phyloP scores from a whole-genome alignment of 2,329 filamentous ascomycete genomes.

The Colletotrichum lupini region DNA sequence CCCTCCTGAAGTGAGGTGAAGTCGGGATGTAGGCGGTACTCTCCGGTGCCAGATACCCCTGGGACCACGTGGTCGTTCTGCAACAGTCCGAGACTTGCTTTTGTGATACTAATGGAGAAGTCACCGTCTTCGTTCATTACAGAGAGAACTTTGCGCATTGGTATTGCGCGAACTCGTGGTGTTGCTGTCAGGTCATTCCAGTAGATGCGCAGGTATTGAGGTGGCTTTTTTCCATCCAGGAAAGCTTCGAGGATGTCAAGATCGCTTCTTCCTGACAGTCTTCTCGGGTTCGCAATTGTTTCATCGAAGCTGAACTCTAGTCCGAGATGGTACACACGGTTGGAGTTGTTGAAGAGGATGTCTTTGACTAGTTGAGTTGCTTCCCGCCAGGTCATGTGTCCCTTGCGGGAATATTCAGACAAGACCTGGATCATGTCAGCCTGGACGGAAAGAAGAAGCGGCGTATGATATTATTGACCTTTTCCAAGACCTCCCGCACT shows the following conservation, averaged over 20 bases:
- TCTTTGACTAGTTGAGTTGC: slow-evolving; percentile 73
- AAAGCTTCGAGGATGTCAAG: slow-evolving; percentile 52
- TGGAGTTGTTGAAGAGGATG: slow-evolving; percentile 82
- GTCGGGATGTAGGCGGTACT: slow-evolving; percentile 75
- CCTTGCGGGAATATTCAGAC: slow-evolving; percentile 72
- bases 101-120: slow-evolving; percentile 69
- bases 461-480: slow-evolving; percentile 51
- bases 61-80: slow-evolving; percentile 72
- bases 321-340: slow-evolving; percentile 75
- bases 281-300: slow-evolving; percentile 31
- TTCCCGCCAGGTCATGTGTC: slow-evolving; percentile 69
- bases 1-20: slow-evolving; percentile 70
- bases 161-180: slow-evolving; percentile 74
- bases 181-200: slow-evolving; percentile 84
- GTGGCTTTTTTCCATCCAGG: slow-evolving; percentile 57
- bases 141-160: slow-evolving; percentile 66
- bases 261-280: slow-evolving; percentile 42
- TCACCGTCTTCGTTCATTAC: slow-evolving; percentile 57
- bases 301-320: slow-evolving; percentile 51
- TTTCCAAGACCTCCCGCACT: slow-evolving; percentile 76
- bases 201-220: slow-evolving; percentile 78
- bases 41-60: slow-evolving; percentile 67
- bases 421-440: slow-evolving; percentile 63
- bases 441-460: background rate
- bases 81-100: slow-evolving; percentile 72